Percentiles rank a stretch among this genome's conserved stretches.
phyloP scores from a whole-genome alignment of 148 eudicot species.

The Vaccinium macrocarpon region DNA sequence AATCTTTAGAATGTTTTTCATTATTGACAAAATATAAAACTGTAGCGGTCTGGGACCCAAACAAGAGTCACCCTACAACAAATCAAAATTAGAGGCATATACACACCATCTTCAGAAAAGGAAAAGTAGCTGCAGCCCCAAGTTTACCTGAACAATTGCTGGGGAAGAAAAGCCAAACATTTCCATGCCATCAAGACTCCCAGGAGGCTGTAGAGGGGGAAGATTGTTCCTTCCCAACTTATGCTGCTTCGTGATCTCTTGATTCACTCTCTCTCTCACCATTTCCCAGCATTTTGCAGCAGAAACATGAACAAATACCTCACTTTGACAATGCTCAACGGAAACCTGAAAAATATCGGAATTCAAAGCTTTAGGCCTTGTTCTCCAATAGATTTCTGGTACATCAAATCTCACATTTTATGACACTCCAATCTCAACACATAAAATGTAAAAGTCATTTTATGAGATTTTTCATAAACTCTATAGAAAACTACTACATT shows the following conservation, averaged over 20 bases:
- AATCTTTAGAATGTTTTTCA: background rate
- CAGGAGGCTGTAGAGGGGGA: constrained; percentile 93
- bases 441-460: too few species aligned
- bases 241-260: constrained; percentile 81
- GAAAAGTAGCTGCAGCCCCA: background rate
- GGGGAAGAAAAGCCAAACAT: constrained; percentile 97
- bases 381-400: too few species aligned
- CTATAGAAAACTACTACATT: too few species aligned
- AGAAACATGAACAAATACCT: constrained; percentile 67
- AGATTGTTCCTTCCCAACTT: constrained; percentile 67
- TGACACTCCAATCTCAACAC: too few species aligned
- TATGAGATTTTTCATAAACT: too few species aligned
- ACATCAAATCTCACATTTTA: too few species aligned
- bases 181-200: constrained; percentile 87
- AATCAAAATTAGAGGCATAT: background rate
- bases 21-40: background rate
- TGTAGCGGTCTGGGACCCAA: background rate
- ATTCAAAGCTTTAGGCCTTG: background rate
- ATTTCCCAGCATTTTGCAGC: constrained; percentile 90
- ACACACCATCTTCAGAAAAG: background rate
- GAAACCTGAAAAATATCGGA: constrained; percentile 51
- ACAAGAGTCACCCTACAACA: constrained; percentile 7
- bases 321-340: constrained; percentile 64
- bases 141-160: constrained; percentile 70
- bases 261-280: constrained; percentile 83